phyloP scores from a whole-genome alignment of 805 yeast genomes.

The Candida incommunis region DNA sequence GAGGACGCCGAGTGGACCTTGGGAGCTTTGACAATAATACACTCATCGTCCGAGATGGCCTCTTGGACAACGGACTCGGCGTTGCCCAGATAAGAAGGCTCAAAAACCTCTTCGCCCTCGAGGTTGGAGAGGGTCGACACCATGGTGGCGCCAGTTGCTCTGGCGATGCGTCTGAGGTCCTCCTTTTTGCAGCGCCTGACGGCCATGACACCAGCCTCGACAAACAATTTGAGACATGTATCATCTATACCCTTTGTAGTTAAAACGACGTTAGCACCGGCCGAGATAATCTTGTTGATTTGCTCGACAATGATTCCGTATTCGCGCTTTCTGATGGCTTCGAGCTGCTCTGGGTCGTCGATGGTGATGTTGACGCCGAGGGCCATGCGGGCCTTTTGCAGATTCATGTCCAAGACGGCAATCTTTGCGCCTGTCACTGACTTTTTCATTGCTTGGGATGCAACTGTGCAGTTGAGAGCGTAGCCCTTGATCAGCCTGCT shows the following conservation, averaged over 20 bases:
- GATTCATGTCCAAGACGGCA: slow-evolving; percentile 80
- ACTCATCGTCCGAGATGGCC: slow-evolving; percentile 89
- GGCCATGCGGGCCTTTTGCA: slow-evolving; percentile 95
- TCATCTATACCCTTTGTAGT: slow-evolving; percentile 95
- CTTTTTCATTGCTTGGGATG: slow-evolving; percentile 91
- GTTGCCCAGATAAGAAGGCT: slow-evolving; percentile 65
- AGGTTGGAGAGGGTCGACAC: slow-evolving; percentile 77
- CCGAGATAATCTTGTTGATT: slow-evolving; percentile 60
- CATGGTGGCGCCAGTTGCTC: slow-evolving; percentile 95
- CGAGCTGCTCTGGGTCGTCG: slow-evolving; percentile 94
- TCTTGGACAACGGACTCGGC: slow-evolving; percentile 90
- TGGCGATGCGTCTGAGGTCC: slow-evolving; percentile 89
- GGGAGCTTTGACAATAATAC: slow-evolving; percentile 82
- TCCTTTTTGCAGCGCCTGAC: slow-evolving; percentile 96
- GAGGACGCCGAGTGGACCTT: slow-evolving; percentile 85
- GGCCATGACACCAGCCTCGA: slow-evolving; percentile 85
- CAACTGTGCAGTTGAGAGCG: slow-evolving; percentile 93
- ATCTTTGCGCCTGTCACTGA: slow-evolving; percentile 55
- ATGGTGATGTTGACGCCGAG: slow-evolving; percentile 95
- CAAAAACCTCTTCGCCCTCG: slow-evolving; percentile 93
- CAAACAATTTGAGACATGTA: slow-evolving; percentile 78
- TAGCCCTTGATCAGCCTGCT: slow-evolving; percentile 83
- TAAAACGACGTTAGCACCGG: slow-evolving; percentile 87
- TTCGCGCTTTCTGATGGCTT: slow-evolving; percentile 80
- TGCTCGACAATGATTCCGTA: slow-evolving; percentile 74